These are phyloP conservation scores for Spergularia azorica DNA, from an alignment of 179 eudicot species.

Conservation along the genomic window DNA sequence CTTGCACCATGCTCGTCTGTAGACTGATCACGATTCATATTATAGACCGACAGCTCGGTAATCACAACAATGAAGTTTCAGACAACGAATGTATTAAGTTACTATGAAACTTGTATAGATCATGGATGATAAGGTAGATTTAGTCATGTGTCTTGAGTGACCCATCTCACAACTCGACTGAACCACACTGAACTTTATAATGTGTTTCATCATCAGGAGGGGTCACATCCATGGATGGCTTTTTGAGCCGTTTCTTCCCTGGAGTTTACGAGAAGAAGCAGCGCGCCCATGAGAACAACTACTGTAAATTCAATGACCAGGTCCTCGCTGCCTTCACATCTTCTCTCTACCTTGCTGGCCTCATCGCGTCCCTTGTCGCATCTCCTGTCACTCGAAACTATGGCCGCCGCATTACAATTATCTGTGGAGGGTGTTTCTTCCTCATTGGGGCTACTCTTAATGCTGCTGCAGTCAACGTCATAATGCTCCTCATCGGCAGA, in stretches of 20 bases:
- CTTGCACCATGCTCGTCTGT: too few species aligned
- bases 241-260: constrained; percentile 47
- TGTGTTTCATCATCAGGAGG: constrained; percentile 33
- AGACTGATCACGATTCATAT: too few species aligned
- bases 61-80: too few species aligned
- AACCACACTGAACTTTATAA: too few species aligned
- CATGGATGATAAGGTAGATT: too few species aligned
- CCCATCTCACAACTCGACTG: too few species aligned
- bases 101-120: too few species aligned
- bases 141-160: too few species aligned
- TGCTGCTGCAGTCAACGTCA: constrained; percentile 48
- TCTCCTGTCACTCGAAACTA: constrained; percentile 43
- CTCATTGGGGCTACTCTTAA: constrained; percentile 54
- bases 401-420: constrained; percentile 53
- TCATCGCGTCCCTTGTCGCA: constrained; percentile 50
- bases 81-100: too few species aligned
- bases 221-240: constrained; percentile 64
- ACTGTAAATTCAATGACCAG: constrained; percentile 64
- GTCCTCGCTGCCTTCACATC: constrained; percentile 62
- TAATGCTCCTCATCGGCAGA: constrained; percentile 63
- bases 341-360: constrained; percentile 58
- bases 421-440: constrained; percentile 49
- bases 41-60: too few species aligned
- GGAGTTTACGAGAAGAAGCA: constrained; percentile 47
- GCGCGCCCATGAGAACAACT: constrained; percentile 54